Evolutionary conservation across 176 grass and related monocot species (phyloP).

Genomic region (Avena insularis): DNA sequence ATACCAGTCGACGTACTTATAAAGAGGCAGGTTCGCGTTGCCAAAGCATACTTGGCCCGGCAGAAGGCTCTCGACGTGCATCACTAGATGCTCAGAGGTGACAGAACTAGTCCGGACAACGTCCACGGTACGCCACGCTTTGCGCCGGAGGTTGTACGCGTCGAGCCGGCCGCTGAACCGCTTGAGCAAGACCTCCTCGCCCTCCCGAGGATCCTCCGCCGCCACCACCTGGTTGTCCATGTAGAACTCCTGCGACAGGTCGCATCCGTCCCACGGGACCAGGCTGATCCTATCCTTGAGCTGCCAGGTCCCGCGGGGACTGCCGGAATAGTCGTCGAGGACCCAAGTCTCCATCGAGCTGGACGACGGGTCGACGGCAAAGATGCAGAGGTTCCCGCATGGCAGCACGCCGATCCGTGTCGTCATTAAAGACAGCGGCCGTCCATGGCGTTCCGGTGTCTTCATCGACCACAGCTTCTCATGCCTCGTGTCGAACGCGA

Average conservation of each 20-base stretch:
- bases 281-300: slow-evolving; percentile 19
- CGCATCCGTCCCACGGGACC: background rate
- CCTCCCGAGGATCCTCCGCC: background rate
- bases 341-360: slow-evolving; percentile 11
- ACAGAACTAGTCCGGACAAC: background rate
- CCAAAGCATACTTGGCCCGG: background rate
- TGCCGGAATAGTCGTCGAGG: slow-evolving; percentile 2
- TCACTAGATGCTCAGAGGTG: background rate
- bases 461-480: slow-evolving; percentile 23
- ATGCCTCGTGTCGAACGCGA: slow-evolving; percentile 16
- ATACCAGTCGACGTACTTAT: background rate
- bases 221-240: background rate
- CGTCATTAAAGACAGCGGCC: background rate
- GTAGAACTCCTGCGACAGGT: background rate
- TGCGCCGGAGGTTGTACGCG: background rate
- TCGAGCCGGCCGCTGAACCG: background rate
- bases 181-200: background rate
- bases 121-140: background rate
- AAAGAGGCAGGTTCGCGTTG: background rate
- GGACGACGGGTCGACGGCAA: background rate
- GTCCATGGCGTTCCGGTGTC: background rate
- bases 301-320: background rate
- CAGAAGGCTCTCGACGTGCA: slow-evolving; percentile 2
- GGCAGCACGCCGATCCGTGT: background rate
- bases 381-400: slow-evolving; percentile 4